Evolutionary conservation across 2,329 filamentous ascomycete genomes (phyloP), one percentile per base, ranked within the genome.

Genomic region (Thielaviopsis euricoi): DNA sequence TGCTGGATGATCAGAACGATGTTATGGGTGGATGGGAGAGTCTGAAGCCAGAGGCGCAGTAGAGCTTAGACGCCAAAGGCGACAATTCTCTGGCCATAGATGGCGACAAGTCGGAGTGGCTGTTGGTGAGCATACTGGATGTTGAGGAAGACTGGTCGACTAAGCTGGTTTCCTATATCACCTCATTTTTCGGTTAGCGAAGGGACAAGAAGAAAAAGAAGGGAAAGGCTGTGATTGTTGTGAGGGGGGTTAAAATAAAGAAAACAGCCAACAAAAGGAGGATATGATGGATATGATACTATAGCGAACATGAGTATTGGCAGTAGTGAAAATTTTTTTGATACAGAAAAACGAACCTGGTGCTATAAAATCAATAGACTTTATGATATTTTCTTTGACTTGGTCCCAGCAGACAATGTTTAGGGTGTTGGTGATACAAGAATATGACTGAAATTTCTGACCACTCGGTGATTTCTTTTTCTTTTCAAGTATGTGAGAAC

Each of bases 21-120:
- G 75, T 74, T 43, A 70, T 79, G 67, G 73, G 74, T 13, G 72
- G 75, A 22, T 81, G 78, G 77, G 76, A 80, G 64, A 76, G 77
- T 4, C 64, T 81, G 64, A 77, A 77, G 65, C 78, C 78, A 25
- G 54, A 59, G 21, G 43, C 19, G n/a, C 43, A 48, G 43, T 48
- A 48, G 43, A 48, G n/a, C 43, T 2, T 48, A n/a, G 43, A 48
- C 7, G 43, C 43, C 17, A 21, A 48, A 19, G 43, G 43, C n/a
- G 21, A 48, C 7, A 9, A 21, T 21, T 48, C n/a, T 17, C 19
- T 48, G 17, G n/a, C 9, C n/a, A 3, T 48, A 19, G 3, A 19
- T 48, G 43, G 43, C n/a, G 43, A n/a, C 21, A 48, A 48, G 21
- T 48, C 15, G 43, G 43, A 21, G 43, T 48, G 43, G 43, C 21